Conservation (phyloP, 768 basidiomycete species). For the Rhodotorula babjevae region DNA sequence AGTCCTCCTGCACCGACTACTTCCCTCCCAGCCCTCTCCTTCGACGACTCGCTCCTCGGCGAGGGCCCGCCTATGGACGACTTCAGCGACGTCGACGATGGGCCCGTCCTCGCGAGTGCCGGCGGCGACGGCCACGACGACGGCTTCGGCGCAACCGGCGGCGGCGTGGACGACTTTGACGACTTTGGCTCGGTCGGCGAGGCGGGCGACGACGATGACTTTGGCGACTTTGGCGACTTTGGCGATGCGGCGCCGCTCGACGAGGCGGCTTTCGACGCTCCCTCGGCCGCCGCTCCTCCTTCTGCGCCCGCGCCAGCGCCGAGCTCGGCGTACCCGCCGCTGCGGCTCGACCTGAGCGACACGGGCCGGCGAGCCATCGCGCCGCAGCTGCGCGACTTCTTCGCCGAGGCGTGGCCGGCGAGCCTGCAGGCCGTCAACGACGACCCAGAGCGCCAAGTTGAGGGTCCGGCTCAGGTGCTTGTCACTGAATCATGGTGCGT, state of each 20-base stretch:
- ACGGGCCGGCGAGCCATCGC: conserved; percentile 1
- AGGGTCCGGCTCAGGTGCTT: conserved; percentile 24
- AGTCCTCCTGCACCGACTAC: not conserved
- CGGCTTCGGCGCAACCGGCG: not conserved
- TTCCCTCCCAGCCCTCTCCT: no score
- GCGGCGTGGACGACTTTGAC: conserved; percentile 24
- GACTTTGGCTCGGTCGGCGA: conserved; percentile 20
- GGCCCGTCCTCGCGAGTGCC: not conserved
- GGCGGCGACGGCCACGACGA: not conserved
- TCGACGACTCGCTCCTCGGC: no score
- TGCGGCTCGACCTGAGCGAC: conserved; percentile 16
- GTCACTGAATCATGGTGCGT: conserved; percentile 30
- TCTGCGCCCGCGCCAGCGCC: not conserved
- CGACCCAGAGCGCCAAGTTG: conserved; percentile 36
- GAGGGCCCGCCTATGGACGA: conserved; percentile 12
- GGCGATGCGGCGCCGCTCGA: conserved; percentile 19
- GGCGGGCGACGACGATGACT: conserved; percentile 19
- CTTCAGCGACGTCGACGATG: conserved; percentile 11
- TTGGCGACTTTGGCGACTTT: conserved; percentile 38
- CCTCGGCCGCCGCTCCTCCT: not conserved
- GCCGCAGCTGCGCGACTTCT: conserved; percentile 22
- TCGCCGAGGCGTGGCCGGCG: conserved; percentile 1
- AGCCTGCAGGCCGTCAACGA: conserved; percentile 10
- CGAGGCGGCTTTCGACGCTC: conserved; percentile 15
- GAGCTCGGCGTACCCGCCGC: conserved; percentile 8